A percentile compares a stretch with the other conserved stretches of the same genome.
phyloP scores from a whole-genome alignment of 768 basidiomycete genomes.

The Macrolepiota fuliginosa region DNA sequence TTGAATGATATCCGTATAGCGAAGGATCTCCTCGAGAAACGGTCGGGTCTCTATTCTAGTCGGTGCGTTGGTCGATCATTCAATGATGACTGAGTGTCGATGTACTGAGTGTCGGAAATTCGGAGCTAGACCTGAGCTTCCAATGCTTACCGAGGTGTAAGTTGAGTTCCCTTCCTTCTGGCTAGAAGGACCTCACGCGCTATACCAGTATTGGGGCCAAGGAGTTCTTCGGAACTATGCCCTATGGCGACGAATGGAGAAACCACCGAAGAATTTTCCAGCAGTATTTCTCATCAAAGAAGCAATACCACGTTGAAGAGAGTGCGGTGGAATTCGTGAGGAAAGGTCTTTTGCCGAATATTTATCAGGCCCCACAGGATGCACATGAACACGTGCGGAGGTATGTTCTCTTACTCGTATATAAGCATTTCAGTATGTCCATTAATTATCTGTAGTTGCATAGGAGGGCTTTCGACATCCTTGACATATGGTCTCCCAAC shows the following conservation, averaged over 20 bases:
- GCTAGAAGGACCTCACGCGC: not conserved
- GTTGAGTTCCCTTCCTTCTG: not conserved
- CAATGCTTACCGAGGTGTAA: not conserved
- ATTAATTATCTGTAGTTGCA: not conserved
- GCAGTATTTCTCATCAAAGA: conserved; percentile 7
- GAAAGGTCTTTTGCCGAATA: conserved; percentile 4
- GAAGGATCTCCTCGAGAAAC: conserved; percentile 24
- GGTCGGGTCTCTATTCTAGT: conserved; percentile 26
- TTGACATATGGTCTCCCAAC: conserved; percentile 7
- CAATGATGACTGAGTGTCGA: not conserved
- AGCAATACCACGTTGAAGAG: not conserved
- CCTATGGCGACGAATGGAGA: conserved; percentile 12
- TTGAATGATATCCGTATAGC: conserved; percentile 23
- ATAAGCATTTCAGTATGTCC: not conserved
- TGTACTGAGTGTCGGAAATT: not conserved
- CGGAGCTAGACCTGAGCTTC: not conserved
- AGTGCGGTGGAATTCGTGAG: not conserved
- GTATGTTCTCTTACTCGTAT: not conserved
- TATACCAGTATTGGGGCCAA: not conserved
- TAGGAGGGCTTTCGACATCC: conserved; percentile 1
- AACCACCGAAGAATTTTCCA: conserved; percentile 12
- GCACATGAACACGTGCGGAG: not conserved
- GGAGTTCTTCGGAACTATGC: conserved; percentile 7
- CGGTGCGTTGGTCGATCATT: not conserved
- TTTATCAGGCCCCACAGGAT: not conserved